Evolutionary conservation across 1,139 yeast species (phyloP).

Genomic region (Diutina neorugosa): DNA sequence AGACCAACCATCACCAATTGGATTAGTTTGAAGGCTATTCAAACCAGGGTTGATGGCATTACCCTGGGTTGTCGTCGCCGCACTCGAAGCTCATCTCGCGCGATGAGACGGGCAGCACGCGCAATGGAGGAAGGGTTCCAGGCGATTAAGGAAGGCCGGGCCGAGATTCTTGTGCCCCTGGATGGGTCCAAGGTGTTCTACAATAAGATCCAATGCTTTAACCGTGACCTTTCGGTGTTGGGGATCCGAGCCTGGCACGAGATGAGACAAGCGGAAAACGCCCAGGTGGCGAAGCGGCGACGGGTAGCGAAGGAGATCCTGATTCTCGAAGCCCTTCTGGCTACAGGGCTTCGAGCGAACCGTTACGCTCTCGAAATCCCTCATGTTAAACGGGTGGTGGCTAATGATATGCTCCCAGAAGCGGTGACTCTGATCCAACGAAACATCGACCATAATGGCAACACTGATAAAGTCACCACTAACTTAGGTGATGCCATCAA

Average conservation of each 20-base stretch:
- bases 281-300: not conserved
- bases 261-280: not conserved
- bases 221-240: constrained; percentile 77
- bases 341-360: constrained; percentile 89
- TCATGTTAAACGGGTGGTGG: constrained; percentile 54
- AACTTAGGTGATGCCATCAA: constrained; percentile 83
- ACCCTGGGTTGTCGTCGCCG: not conserved
- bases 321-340: constrained; percentile 82
- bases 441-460: constrained; percentile 57
- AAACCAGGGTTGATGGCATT: too few species aligned
- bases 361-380: constrained; percentile 89
- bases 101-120: constrained; percentile 1
- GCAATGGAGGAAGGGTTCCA: constrained; percentile 15
- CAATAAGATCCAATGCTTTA: constrained; percentile 93
- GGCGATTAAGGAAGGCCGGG: constrained; percentile 66
- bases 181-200: constrained; percentile 70
- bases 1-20: too few species aligned
- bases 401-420: constrained; percentile 76
- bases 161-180: constrained; percentile 66
- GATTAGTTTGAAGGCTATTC: too few species aligned
- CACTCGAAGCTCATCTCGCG: not conserved
- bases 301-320: constrained; percentile 18
- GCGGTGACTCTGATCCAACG: constrained; percentile 78
- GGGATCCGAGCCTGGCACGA: constrained; percentile 71
- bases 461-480: constrained; percentile 40